Base-by-base conservation (phyloP, 768 basidiomycete species). In the Boletus tomentosulus region DNA sequence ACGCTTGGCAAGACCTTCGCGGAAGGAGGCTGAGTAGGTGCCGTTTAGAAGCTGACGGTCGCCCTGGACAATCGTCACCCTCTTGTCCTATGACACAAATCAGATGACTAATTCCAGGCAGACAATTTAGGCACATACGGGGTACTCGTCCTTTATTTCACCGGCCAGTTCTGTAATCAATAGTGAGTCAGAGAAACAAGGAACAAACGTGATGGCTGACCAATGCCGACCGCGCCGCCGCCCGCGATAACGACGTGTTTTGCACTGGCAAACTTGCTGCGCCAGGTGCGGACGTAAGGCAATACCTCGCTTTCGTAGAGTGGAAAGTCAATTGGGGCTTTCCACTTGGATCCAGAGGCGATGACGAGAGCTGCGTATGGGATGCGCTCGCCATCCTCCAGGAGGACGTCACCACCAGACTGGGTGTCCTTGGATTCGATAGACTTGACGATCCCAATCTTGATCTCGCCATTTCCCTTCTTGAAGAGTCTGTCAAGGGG, bases 1-100 rank as follows among this genome's bases (percentile, higher is more conserved):
- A 13, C 74, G 71, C 3, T 70, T 66, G 46, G 76, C 76, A 2
- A 82, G 62, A 24, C 67, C 73, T 27, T 73, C 74, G 47, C 87
- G 78, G 66, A 80, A 81, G 47, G 76, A 76, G 9, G 72, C 62
- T 0, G 83, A 77, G 61, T 87, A 88, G 1, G 75, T 66, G 6
- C 73, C 65, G 56, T 85, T 85, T 54, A 88, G 71, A 34, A 86
- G 76, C n/a, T 75, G 65, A 2, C 57, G 48, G n/a, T 76, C 70
- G 27, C 75, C 72, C 11, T 88, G 87, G 10, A 89, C 78, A 44
- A 89, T 75, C 16, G 84, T 85, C 15, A 88, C 75, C 56, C 78
- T 84, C 50, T 69, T 59, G 50, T 58, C 48, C 67, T 68, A 9
- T 44, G 37, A 31, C 7, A 39, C 35, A 33, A 8, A 27, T 70